phyloP scores from a whole-genome alignment of 257 asterid species.

The Jasminum sambac region DNA sequence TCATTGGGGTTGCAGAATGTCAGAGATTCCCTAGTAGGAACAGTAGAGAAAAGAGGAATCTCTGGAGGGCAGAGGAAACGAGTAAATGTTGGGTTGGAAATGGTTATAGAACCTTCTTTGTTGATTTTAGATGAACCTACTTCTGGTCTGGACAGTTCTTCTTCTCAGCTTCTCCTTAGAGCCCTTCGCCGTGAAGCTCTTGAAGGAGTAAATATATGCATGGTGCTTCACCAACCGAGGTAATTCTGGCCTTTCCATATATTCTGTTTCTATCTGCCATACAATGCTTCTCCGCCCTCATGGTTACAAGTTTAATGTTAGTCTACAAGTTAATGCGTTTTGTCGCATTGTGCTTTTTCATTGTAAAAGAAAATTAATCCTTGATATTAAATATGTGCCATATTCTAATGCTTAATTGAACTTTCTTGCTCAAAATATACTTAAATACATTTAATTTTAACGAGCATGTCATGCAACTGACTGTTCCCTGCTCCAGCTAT shows the following conservation, averaged over 20 bases:
- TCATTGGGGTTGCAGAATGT: conserved; percentile 86
- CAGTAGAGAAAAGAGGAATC: conserved; percentile 94
- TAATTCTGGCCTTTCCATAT: conserved; percentile 22
- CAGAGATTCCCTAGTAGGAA: conserved; percentile 94
- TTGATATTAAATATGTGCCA: neutral
- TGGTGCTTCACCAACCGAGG: conserved; percentile 99
- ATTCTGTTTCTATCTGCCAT: neutral
- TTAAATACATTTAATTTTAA: neutral
- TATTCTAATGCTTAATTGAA: neutral
- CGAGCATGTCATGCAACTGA: conserved; percentile 15
- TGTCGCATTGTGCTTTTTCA: neutral
- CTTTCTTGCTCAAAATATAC: neutral
- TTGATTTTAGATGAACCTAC: conserved; percentile 97
- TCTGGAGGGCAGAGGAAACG: conserved; percentile 99
- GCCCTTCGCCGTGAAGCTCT: conserved; percentile 99
- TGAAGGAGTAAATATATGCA: conserved; percentile 94
- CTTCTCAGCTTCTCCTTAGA: conserved; percentile 84
- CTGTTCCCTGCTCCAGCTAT: conserved; percentile 62
- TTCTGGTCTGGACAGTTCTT: conserved; percentile 97
- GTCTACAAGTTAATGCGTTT: neutral
- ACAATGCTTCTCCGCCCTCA: neutral
- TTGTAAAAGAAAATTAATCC: neutral
- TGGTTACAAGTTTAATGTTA: neutral
- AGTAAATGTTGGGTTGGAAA: conserved; percentile 95
- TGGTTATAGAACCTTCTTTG: conserved; percentile 99